Base-by-base conservation (phyloP, 1,284 basidiomycete genomes). In the Fomitopsis palustris region DNA sequence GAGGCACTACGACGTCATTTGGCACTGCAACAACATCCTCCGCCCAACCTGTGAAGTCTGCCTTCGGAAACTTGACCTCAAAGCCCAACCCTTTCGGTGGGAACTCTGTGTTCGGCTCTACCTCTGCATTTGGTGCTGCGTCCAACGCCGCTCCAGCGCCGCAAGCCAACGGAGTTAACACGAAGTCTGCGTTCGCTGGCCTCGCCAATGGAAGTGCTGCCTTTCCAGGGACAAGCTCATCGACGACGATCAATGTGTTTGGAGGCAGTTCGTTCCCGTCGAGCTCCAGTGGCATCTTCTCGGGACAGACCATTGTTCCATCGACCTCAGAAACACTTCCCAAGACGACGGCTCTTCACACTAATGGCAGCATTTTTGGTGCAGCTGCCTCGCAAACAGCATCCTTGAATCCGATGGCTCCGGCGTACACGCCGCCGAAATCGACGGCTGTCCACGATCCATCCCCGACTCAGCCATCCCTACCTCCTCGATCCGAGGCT, bases 51-150 rank as follows among this genome's bases (percentile, higher is more conserved):
- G 49, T 43, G 5, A 57, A 41, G 17, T 65, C 62, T 2, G 62
- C 63, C 3, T 67, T 67, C 47, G 57, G 59, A 8, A 59, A 57
- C 25, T 31, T 67, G 1, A 53, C 56, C 2, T 56, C 62, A 14
- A 55, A 53, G 16, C 53, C 63, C 10, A 55, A 57, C 37, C 29
- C 57, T 41, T 66, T 52, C 25, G 49, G 33, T 2, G 21, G 49
- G 5, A 35, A 7, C 12, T 52, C 31, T n/a, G 49, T 37, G 19
- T 52, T 64, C 19, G 60, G 60, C 4, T 42, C 62, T 33, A 55
- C 57, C 21, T 49, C 62, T 4, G 63, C 38, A 14, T 53, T 45
- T 41, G 42, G 54, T 19, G 25, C 54, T 25, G 12, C 42, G 41
- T 9, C 53, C 10, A 27, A n/a, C 6, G 9, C 19, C 12, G 2